These are phyloP conservation scores for Colletotrichum euphorbiae DNA, from an alignment of 2,329 filamentous ascomycete genomes.

Conservation along the genomic window DNA sequence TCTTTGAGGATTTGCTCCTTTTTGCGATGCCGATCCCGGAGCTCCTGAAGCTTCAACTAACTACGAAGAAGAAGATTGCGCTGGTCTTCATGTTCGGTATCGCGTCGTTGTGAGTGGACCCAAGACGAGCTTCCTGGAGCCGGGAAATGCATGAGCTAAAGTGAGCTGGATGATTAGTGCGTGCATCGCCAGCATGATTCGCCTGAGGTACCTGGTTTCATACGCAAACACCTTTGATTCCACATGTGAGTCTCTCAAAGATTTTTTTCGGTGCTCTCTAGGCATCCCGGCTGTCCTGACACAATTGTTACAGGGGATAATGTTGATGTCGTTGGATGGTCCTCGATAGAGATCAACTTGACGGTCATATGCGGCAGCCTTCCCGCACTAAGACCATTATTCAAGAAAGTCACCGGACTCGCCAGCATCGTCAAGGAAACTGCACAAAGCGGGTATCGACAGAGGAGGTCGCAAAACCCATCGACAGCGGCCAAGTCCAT, in stretches of 20 bases:
- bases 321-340: constrained; percentile 48
- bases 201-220: constrained; percentile 37
- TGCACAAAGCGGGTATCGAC: neutral
- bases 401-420: constrained; percentile 4
- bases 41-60: constrained; percentile 35
- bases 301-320: constrained; percentile 39
- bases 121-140: no score
- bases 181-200: constrained; percentile 40
- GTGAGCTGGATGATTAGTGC: constrained; percentile 19
- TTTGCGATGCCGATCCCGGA: constrained; percentile 38
- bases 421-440: neutral
- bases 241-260: constrained; percentile 6
- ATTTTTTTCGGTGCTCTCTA: no score
- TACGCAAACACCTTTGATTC: constrained; percentile 30
- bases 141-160: no score
- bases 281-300: no score
- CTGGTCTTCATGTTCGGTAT: constrained; percentile 38
- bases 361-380: constrained; percentile 59
- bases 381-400: constrained; percentile 53
- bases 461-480: neutral
- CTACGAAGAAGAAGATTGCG: constrained; percentile 25
- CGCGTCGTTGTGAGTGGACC: constrained; percentile 37
- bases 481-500: neutral
- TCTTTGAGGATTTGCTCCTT: constrained; percentile 38
- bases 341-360: constrained; percentile 46